These are phyloP conservation scores for Fusarium veterinarium DNA, from an alignment of 2,329 filamentous ascomycete genomes.

Conservation along the genomic window DNA sequence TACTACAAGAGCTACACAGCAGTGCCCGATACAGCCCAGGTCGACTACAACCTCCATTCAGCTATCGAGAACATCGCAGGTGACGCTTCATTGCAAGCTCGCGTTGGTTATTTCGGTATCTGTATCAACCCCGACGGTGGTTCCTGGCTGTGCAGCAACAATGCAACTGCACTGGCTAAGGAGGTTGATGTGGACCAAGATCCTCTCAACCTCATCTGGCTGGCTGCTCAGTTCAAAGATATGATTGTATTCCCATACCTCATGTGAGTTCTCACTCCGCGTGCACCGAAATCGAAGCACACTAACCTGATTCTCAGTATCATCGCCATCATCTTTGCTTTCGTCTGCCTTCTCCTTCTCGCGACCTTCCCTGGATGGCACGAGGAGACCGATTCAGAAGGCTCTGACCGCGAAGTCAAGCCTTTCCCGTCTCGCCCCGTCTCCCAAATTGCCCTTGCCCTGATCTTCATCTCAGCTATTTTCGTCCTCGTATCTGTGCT, in stretches of 20 bases:
- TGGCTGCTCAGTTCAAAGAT: constrained; percentile 97
- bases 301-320: constrained; percentile 68
- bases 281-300: background rate
- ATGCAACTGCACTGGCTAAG: constrained; percentile 91
- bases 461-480: constrained; percentile 84
- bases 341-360: constrained; percentile 93
- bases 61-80: constrained; percentile 93
- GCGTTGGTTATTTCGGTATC: constrained; percentile 98
- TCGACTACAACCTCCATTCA: constrained; percentile 86
- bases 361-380: constrained; percentile 99
- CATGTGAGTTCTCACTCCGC: constrained; percentile 70
- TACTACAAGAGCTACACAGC: constrained; percentile 93
- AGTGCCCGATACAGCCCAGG: constrained; percentile 84
- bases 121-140: constrained; percentile 93
- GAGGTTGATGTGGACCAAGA: constrained; percentile 92
- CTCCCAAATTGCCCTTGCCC: constrained; percentile 90
- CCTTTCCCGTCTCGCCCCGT: constrained; percentile 93
- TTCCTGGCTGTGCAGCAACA: constrained; percentile 95
- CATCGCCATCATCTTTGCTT: constrained; percentile 96
- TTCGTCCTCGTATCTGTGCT: constrained; percentile 80
- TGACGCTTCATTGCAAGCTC: constrained; percentile 83
- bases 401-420: constrained; percentile 90
- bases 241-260: constrained; percentile 98
- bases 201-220: constrained; percentile 96
- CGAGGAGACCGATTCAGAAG: constrained; percentile 83